A percentile compares a stretch with the other conserved stretches of the same genome.
Conservation (phyloP, 163 green algal species). For the Dunaliella salina region DNA sequence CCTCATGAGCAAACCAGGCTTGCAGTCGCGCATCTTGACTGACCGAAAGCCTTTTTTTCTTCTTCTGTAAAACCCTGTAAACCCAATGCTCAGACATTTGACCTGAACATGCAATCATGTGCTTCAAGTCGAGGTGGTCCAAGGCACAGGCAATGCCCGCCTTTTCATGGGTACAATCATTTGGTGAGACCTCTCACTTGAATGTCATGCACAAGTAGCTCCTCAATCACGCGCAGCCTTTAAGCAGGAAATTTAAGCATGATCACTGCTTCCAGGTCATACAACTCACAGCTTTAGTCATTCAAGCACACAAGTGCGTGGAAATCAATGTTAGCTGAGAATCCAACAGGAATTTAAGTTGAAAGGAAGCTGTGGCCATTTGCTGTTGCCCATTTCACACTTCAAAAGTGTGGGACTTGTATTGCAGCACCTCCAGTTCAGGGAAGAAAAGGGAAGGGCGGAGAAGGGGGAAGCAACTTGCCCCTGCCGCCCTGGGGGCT, state of each 20-base stretch:
- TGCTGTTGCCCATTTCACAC: neutral
- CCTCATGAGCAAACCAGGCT: too few species aligned
- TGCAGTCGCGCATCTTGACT: too few species aligned
- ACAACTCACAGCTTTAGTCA: too few species aligned
- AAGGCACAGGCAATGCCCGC: slow-evolving; percentile 45
- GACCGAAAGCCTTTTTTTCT: too few species aligned
- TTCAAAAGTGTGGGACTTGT: neutral
- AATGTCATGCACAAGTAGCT: slow-evolving; percentile 24
- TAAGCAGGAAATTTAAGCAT: too few species aligned
- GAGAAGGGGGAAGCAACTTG: too few species aligned
- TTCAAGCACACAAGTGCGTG: neutral
- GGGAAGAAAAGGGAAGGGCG: too few species aligned
- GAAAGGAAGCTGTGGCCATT: neutral
- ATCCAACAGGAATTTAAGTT: neutral
- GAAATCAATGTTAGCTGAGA: neutral
- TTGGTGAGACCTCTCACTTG: slow-evolving; percentile 32
- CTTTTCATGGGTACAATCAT: slow-evolving; percentile 53
- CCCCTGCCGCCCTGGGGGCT: too few species aligned
- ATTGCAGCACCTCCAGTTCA: too few species aligned
- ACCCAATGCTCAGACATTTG: slow-evolving; percentile 37
- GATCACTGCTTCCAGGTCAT: too few species aligned
- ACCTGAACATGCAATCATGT: slow-evolving; percentile 31
- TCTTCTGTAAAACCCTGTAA: too few species aligned
- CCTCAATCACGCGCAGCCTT: too few species aligned
- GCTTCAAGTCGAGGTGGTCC: slow-evolving; percentile 50